These are phyloP conservation scores for Erysimum cheiri DNA, from an alignment of 441 rosid genomes.

Conservation along the genomic window DNA sequence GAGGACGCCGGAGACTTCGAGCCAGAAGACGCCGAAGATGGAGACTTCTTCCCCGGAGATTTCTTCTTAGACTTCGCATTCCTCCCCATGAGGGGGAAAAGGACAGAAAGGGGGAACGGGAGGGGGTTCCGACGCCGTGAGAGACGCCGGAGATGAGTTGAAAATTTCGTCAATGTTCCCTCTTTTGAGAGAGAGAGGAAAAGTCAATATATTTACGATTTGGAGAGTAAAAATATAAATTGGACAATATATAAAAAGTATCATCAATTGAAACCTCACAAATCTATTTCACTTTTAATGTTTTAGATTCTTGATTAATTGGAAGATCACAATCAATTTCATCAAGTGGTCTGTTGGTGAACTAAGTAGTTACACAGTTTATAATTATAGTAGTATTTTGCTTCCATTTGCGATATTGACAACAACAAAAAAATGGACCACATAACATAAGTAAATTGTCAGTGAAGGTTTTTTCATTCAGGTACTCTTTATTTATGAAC, in stretches of 20 bases:
- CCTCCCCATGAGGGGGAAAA: not conserved
- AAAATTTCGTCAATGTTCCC: no score
- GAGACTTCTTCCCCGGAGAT: no score
- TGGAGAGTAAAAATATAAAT: no score
- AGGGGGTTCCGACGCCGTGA: not conserved
- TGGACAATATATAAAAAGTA: no score
- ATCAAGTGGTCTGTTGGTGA: slow-evolving; percentile 38
- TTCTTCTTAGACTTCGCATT: no score
- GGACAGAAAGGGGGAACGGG: not conserved
- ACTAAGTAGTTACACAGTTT: slow-evolving; percentile 18
- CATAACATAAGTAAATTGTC: slow-evolving; percentile 44
- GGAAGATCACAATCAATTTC: slow-evolving; percentile 16
- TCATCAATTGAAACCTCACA: slow-evolving; percentile 12
- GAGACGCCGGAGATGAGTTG: not conserved
- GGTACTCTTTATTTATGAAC: slow-evolving; percentile 46
- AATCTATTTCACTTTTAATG: slow-evolving; percentile 5
- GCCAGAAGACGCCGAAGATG: no score
- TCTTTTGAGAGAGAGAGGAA: no score
- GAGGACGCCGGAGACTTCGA: no score
- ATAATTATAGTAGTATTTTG: not conserved
- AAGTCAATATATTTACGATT: no score
- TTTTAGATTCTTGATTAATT: slow-evolving; percentile 14
- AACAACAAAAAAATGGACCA: slow-evolving; percentile 39
- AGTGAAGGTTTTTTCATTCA: slow-evolving; percentile 45
- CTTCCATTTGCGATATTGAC: slow-evolving; percentile 22